Conservation (phyloP, 2,329 filamentous ascomycete species). For the Arachnopeziza araneosa region DNA sequence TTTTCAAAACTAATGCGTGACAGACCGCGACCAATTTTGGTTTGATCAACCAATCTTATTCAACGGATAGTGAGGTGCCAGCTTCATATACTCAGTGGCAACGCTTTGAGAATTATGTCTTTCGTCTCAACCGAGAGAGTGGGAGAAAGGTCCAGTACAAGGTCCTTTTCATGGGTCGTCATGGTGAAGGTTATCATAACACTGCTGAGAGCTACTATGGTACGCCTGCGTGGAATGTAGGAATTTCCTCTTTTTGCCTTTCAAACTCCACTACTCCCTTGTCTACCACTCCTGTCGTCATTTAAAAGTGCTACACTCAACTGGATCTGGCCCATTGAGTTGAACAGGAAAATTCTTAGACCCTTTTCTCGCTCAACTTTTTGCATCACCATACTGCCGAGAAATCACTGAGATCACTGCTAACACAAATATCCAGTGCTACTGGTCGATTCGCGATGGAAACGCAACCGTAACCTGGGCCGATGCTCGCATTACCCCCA, state of each 20-base stretch:
- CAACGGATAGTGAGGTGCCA: slow-evolving; percentile 43
- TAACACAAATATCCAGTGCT: slow-evolving; percentile 40
- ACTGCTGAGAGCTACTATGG: slow-evolving; percentile 61
- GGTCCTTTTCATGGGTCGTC: slow-evolving; percentile 59
- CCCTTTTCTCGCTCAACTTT: background rate
- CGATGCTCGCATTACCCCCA: slow-evolving; percentile 55
- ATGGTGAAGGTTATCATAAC: slow-evolving; percentile 62
- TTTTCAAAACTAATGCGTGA: too few relatives aligned
- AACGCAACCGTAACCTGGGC: slow-evolving; percentile 59
- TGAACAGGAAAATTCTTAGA: too few relatives aligned
- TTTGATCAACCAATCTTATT: slow-evolving; percentile 56
- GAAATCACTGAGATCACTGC: background rate
- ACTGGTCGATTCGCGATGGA: slow-evolving; percentile 60
- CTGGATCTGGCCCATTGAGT: too few relatives aligned
- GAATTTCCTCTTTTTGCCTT: slow-evolving; percentile 25
- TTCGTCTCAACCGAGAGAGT: slow-evolving; percentile 44
- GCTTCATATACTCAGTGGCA: slow-evolving; percentile 54
- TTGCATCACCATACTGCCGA: background rate
- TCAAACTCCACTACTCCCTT: too few relatives aligned
- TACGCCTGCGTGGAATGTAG: slow-evolving; percentile 62
- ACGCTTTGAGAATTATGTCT: slow-evolving; percentile 54
- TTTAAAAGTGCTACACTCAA: too few relatives aligned
- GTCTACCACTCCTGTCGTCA: too few relatives aligned
- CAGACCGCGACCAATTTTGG: slow-evolving; percentile 60
- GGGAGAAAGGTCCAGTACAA: slow-evolving; percentile 52